Evolutionary conservation across 108 stramenopile species (phyloP), one percentile per base, ranked within the genome.

Genomic region (Cyclotella distinguenda): DNA sequence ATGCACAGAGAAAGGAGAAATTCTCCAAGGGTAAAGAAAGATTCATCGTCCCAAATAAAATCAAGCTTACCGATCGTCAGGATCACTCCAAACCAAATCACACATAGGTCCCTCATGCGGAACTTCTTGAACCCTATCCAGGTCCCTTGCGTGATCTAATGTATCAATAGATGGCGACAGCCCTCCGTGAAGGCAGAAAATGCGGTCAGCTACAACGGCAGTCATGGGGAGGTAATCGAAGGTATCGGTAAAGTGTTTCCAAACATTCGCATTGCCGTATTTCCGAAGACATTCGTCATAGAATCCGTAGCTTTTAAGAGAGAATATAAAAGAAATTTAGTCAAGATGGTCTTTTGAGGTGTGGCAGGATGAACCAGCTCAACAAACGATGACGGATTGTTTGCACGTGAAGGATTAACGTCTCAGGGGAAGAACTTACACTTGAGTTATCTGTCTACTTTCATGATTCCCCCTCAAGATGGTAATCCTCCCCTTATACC

Each of bases 31-130:
- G 38, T 13, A 28, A 26, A 36, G 8, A 35, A n/a, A 30, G 21
- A 8, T 23, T 26, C 33, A 48, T 70, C n/a, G n/a, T n/a, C n/a
- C n/a, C n/a, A n/a, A n/a, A n/a, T n/a, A n/a, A n/a, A n/a, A n/a
- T n/a, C 26, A 39, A 10, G 26, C 81, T 52, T 54, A 82, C 58
- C 97, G 84, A 57, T 99, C 99, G 70, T 99, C 99, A 3, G 99
- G 99, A 72, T 99, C 99, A 45, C 81, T 88, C 99, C 99, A 99
- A 6, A 99, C 89, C 52, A 99, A 82, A 84, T 99, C 99, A 70
- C 97, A 98, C 91, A 99, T 97, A 44, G 97, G 95, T 16, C 99
- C 99, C 63, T 99, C 99, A 66, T 99, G 99, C 11, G 99, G 99
- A 12, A 99, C 96, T 82, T 99, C 99, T 72, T 99, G 84, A 22